A percentile compares a stretch with the other conserved stretches of the same genome.
These are phyloP conservation scores for Oryza glaberrima DNA, from an alignment of 176 grass and related monocot genomes.

Conservation along the genomic window DNA sequence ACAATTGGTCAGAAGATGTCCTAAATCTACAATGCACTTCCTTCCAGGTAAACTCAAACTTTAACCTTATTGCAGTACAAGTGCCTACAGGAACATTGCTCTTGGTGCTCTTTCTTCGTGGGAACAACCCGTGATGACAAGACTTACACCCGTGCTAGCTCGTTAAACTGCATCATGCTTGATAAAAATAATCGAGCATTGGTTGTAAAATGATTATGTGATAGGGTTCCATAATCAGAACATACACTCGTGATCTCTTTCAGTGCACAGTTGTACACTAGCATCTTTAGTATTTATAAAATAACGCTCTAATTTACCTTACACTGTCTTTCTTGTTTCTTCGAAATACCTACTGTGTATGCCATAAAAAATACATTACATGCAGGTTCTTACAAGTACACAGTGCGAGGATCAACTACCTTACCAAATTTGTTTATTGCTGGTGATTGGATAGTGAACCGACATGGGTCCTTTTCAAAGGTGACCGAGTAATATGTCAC, in stretches of 20 bases:
- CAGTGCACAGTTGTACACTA: not conserved
- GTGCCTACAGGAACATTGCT: conserved; percentile 8
- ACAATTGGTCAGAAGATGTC: conserved; percentile 58
- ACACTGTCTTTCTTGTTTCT: conserved; percentile 13
- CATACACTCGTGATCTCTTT: not conserved
- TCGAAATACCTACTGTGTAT: conserved; percentile 13
- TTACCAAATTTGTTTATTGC: conserved; percentile 87
- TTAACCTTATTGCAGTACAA: conserved; percentile 12
- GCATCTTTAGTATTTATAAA: not conserved
- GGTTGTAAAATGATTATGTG: conserved; percentile 5
- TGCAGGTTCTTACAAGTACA: conserved; percentile 81
- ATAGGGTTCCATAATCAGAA: conserved; percentile 31
- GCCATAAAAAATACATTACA: conserved; percentile 18
- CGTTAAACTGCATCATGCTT: conserved; percentile 11
- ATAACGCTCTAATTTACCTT: not conserved
- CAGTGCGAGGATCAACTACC: conserved; percentile 65
- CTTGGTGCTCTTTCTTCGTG: not conserved
- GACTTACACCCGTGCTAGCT: not conserved
- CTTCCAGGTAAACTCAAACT: conserved; percentile 66
- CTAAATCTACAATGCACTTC: conserved; percentile 68
- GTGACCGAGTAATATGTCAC: conserved; percentile 39
- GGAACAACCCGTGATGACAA: not conserved
- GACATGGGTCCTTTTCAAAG: conserved; percentile 90
- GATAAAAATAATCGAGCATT: not conserved
- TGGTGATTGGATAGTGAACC: conserved; percentile 89